Base-by-base conservation (phyloP, 441 rosid genomes). In the Erodium trifolium region DNA sequence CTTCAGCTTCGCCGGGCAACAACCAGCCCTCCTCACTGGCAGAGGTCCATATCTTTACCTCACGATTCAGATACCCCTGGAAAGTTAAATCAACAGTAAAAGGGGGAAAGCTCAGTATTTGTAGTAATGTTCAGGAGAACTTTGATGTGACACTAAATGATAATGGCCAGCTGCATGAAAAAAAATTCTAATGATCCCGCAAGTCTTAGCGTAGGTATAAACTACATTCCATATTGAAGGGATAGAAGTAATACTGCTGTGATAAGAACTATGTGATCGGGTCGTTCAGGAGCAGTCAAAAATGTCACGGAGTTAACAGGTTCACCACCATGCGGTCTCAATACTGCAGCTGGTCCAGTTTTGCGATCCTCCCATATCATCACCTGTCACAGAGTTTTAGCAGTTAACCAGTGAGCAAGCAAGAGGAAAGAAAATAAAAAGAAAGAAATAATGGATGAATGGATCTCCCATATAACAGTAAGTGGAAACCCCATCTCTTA, bases 351-450 rank as follows among this genome's bases (percentile, higher is more conserved):
- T 62, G 97, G 96, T 29, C 72, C 80, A 17, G 82, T 77, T 78
- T 84, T 94, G 59, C 81, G 84, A 67, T 90, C 94, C 77, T 92
- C 94, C 99, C 99, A 94, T 72, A 94, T 87, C 83, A 89, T 92
- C 63, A 94, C 82, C 99, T 94, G 85, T 73, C 63, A 51, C 55
- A 68, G 14, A 77, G 47, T 19, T 34, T 57, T 2, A 76, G 11
- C 19, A 18, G 29, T 71, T 70, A 55, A 37, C 51, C 16, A 79
- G 29, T 19, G 12, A 71, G 16, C 67, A 45, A 29, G 23, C 59
- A 62, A 57, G 4, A 67, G 41, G 55, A 8, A 57, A 6, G 18
- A 53, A 14, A 53, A 53, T 4, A 55, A 55, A 55, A 5, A 17
- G 3, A 41, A 55, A 55, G 29, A 18, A 23, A 17, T 18, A 18